These are phyloP conservation scores for Podaxis pistillaris DNA, from an alignment of 768 basidiomycete genomes.

Conservation along the genomic window DNA sequence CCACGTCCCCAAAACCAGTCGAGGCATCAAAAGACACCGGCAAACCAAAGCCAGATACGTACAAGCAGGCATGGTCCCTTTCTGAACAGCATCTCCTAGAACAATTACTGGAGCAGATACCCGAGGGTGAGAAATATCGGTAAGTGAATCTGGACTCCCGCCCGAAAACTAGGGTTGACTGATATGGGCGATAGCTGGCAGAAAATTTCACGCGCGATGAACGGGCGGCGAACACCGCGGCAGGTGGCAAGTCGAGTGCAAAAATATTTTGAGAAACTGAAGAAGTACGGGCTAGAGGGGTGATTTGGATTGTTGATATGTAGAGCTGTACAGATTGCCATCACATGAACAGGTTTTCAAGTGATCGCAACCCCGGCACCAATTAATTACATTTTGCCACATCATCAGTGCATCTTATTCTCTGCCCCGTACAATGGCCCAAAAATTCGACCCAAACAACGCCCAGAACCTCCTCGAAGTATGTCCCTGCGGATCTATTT, in stretches of 20 bases:
- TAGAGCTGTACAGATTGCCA: conserved; percentile 12
- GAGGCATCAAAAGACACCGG: conserved; percentile 16
- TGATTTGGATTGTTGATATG: conserved; percentile 7
- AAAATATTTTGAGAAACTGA: conserved; percentile 85
- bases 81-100: conserved; percentile 79
- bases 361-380: not conserved
- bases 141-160: conserved; percentile 27
- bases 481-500: conserved; percentile 21
- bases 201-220: conserved; percentile 82
- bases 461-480: conserved; percentile 94
- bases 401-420: conserved; percentile 17
- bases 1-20: conserved; percentile 6
- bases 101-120: conserved; percentile 70
- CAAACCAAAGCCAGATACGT: conserved; percentile 67
- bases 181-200: conserved; percentile 52
- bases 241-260: conserved; percentile 90
- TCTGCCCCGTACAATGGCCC: conserved; percentile 34
- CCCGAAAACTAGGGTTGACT: not conserved
- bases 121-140: conserved; percentile 76
- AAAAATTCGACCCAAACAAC: conserved; percentile 80
- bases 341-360: conserved; percentile 13
- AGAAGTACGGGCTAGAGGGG: conserved; percentile 53
- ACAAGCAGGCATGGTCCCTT: conserved; percentile 77
- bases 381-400: conserved; percentile 15
- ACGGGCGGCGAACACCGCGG: conserved; percentile 69